Base-by-base conservation (phyloP, 768 basidiomycete species). In the Suillus alpinus region DNA sequence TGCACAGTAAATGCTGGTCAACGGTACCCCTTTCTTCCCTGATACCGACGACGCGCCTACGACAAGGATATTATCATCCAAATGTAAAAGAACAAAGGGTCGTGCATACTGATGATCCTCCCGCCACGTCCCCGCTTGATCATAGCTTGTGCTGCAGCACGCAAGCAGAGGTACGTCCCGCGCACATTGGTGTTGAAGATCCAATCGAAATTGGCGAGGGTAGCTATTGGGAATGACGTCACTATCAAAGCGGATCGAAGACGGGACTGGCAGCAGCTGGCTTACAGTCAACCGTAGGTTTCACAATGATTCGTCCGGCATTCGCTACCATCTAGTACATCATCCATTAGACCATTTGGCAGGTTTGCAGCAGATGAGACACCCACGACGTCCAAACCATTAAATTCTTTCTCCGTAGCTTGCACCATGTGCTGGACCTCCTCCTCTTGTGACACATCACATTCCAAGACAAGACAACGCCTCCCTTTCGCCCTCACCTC, bases 341-440 rank as follows among this genome's bases (percentile, higher is more conserved):
- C n/a, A 49, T n/a, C 20, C 26, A 12, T 29, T 4, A 36, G 34
- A 36, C 31, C 7, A 36, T n/a, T 9, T 39, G 26, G 14, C 18
- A 37, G 8, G 16, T 34, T n/a, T 53, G 6, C 12, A 23, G 31
- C 10, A 12, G 12, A 20, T 32, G 26, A 36, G 16, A 65, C 20
- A 23, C 80, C 49, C 55, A 80, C 80, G 43, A 79, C 79, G 61
- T 81, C 77, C 14, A 83, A 62, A 12, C 73, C 63, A 9, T 80
- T 80, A n/a, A 80, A 62, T 13, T 64, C 65, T 4, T 65, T 46
- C 12, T 71, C 75, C 13, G 67, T 69, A 9, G 58, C 51, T 20
- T 69, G 68, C 8, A 83, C 69, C 67, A 81, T 68, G 20, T 26
- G 57, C 50, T 75, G 66, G 2, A 82, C 80, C 16, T 78, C 70